Base-by-base conservation (phyloP, 2,329 filamentous ascomycete genomes). In the Zelopaecilomyces penicillatus region DNA sequence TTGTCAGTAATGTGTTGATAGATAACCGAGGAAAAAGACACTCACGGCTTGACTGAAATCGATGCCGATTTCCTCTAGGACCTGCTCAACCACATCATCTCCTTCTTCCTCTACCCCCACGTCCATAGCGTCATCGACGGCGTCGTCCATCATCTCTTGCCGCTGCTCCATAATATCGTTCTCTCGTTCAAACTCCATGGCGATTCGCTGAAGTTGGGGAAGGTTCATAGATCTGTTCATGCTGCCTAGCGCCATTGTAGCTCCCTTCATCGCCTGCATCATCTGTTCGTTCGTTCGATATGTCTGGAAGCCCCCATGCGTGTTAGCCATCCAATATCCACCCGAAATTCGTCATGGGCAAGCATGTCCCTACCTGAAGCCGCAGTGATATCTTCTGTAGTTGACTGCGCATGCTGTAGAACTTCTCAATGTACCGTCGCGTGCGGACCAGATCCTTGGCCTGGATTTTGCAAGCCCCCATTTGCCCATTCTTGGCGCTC, bases 231-330 rank as follows among this genome's bases (percentile, higher is more conserved):
- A 87, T 52, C 86, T 79, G 66, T 98, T 98, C 93, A 98, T 98
- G 69, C 86, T 94, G 44, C 90, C 89, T 6, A 98, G 73, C 3
- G 95, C 83, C 66, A 84, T 82, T 1, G 93, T 97, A 4, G 93
- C 93, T 31, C 93, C 93, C 67, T 96, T 98, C 93, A 98, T 97
- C 6, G 90, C 93, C 66, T 95, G 88, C 90, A 96, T 96, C 93
- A 98, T 98, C 67, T 97, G 91, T 65, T 98, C 93, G 66, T 98
- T 98, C 54, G 90, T 96, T 52, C 93, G 83, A 52, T 97, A 91
- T 41, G 93, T 98, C 87, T 95, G 57, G 12, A 26, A 27, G 11
- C 7, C 37, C 30, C 42, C 12, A 31, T 19, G 19, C 28, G 2
- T 6, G 45, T 57, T 40, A 57, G 52, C 45, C 37, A 29, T 11